Conservation (phyloP, 345 rosid species). For the Eucalyptus rudis region DNA sequence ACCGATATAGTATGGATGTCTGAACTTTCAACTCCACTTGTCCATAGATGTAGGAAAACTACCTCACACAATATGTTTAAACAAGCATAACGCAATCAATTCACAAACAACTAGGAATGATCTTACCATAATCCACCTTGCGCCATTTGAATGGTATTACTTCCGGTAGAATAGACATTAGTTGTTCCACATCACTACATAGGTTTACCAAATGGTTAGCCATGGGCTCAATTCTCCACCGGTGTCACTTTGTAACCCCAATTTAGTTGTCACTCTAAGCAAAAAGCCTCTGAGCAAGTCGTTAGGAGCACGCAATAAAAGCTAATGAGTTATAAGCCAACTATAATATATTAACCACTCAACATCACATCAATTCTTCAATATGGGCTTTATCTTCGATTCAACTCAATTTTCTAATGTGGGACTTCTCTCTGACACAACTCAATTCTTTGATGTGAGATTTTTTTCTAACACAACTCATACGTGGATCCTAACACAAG, state of each 20-base stretch:
- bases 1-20: neutral
- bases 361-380: too few relatives aligned
- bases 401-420: too few relatives aligned
- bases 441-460: rapidly evolving
- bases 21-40: neutral
- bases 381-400: too few relatives aligned
- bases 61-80: neutral
- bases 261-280: neutral
- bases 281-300: rapidly evolving
- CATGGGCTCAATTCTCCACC: neutral
- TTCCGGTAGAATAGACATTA: neutral
- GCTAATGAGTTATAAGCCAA: rapidly evolving
- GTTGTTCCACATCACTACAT: neutral
- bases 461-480: too few relatives aligned
- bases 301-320: rapidly evolving
- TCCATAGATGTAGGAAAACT: neutral
- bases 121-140: neutral
- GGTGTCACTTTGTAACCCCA: neutral
- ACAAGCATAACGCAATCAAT: neutral
- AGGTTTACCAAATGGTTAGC: neutral
- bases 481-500: too few relatives aligned
- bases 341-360: too few relatives aligned
- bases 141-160: neutral
- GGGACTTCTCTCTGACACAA: too few relatives aligned
- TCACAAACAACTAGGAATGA: neutral